Evolutionary conservation across 257 asterid species (phyloP).

Genomic region (Capsicum pubescens): DNA sequence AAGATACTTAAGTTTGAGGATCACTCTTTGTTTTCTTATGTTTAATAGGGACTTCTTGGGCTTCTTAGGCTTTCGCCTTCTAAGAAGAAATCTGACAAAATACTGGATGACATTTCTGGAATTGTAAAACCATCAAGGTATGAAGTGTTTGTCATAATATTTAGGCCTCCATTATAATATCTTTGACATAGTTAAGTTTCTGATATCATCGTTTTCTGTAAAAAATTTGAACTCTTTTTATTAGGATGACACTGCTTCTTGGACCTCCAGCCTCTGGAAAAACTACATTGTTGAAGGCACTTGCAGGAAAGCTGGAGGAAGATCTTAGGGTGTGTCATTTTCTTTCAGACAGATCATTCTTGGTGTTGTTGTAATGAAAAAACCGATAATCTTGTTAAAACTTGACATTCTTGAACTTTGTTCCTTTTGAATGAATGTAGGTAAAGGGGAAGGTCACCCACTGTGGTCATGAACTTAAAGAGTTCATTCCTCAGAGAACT

Average conservation of each 20-base stretch:
- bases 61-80: conserved; percentile 59
- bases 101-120: conserved; percentile 77
- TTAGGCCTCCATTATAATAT: conserved; percentile 3
- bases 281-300: conserved; percentile 81
- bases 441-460: conserved; percentile 71
- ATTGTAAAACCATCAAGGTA: conserved; percentile 88
- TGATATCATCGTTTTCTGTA: conserved; percentile 8
- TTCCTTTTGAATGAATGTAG: conserved; percentile 38
- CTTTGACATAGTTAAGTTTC: conserved; percentile 41
- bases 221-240: background rate
- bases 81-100: conserved; percentile 65
- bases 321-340: conserved; percentile 55
- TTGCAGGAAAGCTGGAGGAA: conserved; percentile 73
- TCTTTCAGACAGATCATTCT: background rate
- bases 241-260: conserved; percentile 91
- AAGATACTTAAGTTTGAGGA: conserved; percentile 2
- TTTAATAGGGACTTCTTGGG: conserved; percentile 60
- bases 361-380: background rate
- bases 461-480: conserved; percentile 85
- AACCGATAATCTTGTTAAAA: background rate
- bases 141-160: conserved; percentile 27
- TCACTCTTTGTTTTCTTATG: conserved; percentile 15
- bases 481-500: conserved; percentile 88
- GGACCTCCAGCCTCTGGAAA: conserved; percentile 98
- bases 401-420: conserved; percentile 3